These are phyloP conservation scores for Cercospora canescens DNA, from an alignment of 2,329 filamentous ascomycete species.

Conservation along the genomic window DNA sequence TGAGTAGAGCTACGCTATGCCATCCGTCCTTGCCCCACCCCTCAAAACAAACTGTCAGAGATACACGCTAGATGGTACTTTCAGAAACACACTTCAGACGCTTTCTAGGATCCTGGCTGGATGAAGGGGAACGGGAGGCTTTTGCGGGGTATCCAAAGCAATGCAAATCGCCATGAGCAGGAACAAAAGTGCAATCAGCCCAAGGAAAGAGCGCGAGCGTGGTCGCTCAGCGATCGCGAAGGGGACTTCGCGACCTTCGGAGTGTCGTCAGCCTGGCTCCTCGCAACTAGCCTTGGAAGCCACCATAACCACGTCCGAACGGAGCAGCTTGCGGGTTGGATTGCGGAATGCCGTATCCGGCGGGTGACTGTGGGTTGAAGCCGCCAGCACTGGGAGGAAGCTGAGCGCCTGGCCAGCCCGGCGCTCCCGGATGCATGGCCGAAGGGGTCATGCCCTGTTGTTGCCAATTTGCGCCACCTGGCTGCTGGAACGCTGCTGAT, in stretches of 20 bases:
- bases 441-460: slow-evolving; percentile 51
- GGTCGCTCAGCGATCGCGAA: not conserved
- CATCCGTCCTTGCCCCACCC: not conserved
- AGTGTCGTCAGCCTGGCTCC: not conserved
- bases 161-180: slow-evolving; percentile 10
- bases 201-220: not conserved
- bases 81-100: slow-evolving; percentile 3
- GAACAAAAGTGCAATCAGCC: slow-evolving; percentile 1
- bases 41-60: slow-evolving; percentile 2
- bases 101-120: not conserved
- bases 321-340: slow-evolving; percentile 36
- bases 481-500: slow-evolving; percentile 62
- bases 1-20: slow-evolving; percentile 11
- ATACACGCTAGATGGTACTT: slow-evolving; percentile 13
- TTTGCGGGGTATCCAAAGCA: slow-evolving; percentile 11
- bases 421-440: slow-evolving; percentile 33
- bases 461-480: slow-evolving; percentile 60
- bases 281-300: slow-evolving; percentile 56
- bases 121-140: not conserved
- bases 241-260: slow-evolving; percentile 11
- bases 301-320: slow-evolving; percentile 58
- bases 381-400: slow-evolving; percentile 70
- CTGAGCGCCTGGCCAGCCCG: slow-evolving; percentile 46
- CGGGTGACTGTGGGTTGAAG: slow-evolving; percentile 64
- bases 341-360: slow-evolving; percentile 51